phyloP scores from a whole-genome alignment of 345 rosid species.

The Acer negundo region DNA sequence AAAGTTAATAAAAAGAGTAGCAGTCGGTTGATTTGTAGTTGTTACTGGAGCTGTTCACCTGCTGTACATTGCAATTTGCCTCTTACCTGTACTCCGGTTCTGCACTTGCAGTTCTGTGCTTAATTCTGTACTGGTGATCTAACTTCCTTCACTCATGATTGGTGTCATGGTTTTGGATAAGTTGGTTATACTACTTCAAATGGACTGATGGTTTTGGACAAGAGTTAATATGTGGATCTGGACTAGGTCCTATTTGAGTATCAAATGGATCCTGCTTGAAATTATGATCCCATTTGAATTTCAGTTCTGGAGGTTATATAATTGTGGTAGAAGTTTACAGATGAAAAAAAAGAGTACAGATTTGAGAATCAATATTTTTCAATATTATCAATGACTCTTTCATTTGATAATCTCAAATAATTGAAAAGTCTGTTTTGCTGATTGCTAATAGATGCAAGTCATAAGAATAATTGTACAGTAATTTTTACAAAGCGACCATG shows the following conservation, averaged over 20 bases:
- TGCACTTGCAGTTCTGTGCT: not conserved
- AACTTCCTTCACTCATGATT: not conserved
- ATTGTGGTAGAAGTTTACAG: not conserved
- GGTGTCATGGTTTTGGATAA: not conserved
- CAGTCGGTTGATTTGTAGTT: not conserved
- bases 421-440: not conserved
- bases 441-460: not conserved
- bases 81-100: not conserved
- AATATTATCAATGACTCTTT: not conserved
- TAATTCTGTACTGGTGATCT: not conserved
- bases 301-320: not conserved
- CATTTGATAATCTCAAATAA: not conserved
- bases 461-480: not conserved
- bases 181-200: not conserved
- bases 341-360: not conserved
- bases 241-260: not conserved
- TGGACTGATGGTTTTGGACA: not conserved
- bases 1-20: not conserved
- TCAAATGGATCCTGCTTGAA: not conserved
- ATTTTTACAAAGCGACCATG: not conserved
- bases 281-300: not conserved
- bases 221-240: not conserved
- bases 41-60: not conserved
- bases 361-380: not conserved
- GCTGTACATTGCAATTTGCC: not conserved